phyloP scores from a whole-genome alignment of 257 asterid genomes.

The Scutellaria galericulata region DNA sequence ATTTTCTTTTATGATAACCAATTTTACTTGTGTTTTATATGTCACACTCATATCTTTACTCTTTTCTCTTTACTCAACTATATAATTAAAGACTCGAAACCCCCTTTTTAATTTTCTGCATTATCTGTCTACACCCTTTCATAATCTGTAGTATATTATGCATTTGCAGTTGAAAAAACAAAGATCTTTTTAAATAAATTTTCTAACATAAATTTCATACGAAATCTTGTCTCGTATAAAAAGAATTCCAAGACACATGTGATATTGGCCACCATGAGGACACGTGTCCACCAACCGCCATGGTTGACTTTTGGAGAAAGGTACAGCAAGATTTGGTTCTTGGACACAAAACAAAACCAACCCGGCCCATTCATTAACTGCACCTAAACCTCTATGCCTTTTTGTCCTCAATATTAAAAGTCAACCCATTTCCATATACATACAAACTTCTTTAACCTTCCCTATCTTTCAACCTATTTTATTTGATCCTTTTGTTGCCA shows the following conservation, averaged over 20 bases:
- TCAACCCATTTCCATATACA: conserved; percentile 48
- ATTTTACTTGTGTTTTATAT: too few relatives aligned
- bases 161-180: too few relatives aligned
- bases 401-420: conserved; percentile 49
- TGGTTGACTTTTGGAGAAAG: conserved; percentile 61
- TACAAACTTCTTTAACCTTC: conserved; percentile 23
- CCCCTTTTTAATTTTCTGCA: too few relatives aligned
- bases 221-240: too few relatives aligned
- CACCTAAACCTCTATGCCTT: conserved; percentile 51
- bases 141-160: too few relatives aligned
- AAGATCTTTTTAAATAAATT: too few relatives aligned
- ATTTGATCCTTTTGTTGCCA: conserved; percentile 10
- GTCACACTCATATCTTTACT: too few relatives aligned
- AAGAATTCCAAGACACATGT: conserved; percentile 27
- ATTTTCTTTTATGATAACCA: too few relatives aligned
- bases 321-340: conserved; percentile 53
- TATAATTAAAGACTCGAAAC: too few relatives aligned
- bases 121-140: too few relatives aligned
- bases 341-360: conserved; percentile 13
- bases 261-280: conserved; percentile 35
- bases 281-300: conserved; percentile 29
- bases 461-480: conserved; percentile 43
- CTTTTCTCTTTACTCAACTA: too few relatives aligned
- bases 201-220: too few relatives aligned
- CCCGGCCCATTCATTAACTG: conserved; percentile 40